phyloP scores from a whole-genome alignment of 1,139 yeast genomes.

The Suhomyces bolitotheri region DNA sequence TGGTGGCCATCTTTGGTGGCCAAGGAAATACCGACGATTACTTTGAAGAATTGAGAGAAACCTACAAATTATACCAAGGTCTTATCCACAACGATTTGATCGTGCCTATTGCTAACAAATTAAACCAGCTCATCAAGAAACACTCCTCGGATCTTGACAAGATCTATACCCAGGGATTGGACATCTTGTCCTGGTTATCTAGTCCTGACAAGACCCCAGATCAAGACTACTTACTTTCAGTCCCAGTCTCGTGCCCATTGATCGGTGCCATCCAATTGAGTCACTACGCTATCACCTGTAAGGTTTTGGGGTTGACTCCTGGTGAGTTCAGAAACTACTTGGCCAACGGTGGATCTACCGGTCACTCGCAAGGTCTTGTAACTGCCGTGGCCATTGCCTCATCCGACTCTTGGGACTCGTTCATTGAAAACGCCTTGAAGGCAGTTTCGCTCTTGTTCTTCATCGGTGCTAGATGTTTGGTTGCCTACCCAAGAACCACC shows the following conservation, averaged over 20 bases:
- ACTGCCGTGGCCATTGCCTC: constrained; percentile 91
- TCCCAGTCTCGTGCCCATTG: constrained; percentile 93
- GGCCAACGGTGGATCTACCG: constrained; percentile 72
- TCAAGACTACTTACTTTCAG: constrained; percentile 81
- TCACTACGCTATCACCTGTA: constrained; percentile 87
- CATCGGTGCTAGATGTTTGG: constrained; percentile 90
- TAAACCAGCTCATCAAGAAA: constrained; percentile 67
- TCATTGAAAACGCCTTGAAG: constrained; percentile 67
- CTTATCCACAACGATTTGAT: constrained; percentile 68
- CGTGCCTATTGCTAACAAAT: constrained; percentile 63
- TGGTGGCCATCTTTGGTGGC: constrained; percentile 93
- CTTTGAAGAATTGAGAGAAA: constrained; percentile 91
- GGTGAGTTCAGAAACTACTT: constrained; percentile 77
- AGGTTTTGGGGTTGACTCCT: constrained; percentile 82
- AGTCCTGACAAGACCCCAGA: constrained; percentile 87
- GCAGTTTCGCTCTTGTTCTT: constrained; percentile 85
- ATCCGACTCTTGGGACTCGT: constrained; percentile 83
- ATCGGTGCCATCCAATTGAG: constrained; percentile 94
- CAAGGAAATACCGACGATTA: constrained; percentile 98
- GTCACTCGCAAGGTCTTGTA: constrained; percentile 97
- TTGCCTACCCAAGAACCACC: constrained; percentile 89
- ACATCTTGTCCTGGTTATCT: constrained; percentile 82
- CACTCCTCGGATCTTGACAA: constrained; percentile 63
- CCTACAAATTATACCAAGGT: constrained; percentile 74
- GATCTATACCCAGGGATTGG: constrained; percentile 91